Percentiles rank a stretch among this genome's conserved stretches.
These are phyloP conservation scores for Xylariaceae sp. DNA, from an alignment of 2,329 filamentous ascomycete genomes.

Conservation along the genomic window DNA sequence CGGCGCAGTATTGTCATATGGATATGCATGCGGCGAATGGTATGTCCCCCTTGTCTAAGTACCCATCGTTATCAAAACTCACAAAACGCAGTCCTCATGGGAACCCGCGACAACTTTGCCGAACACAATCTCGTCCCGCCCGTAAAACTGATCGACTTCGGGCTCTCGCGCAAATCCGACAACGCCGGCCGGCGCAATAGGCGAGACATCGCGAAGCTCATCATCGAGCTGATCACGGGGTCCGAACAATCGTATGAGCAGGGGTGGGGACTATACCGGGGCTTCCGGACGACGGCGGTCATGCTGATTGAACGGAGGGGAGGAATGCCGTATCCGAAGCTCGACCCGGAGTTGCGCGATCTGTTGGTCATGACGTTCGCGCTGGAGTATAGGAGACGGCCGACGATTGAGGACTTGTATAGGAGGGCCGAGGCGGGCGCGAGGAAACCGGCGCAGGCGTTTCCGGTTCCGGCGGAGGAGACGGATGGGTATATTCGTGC, in stretches of 20 bases:
- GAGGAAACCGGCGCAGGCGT: too few species aligned
- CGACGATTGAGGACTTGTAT: too few species aligned
- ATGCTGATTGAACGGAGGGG: not conserved
- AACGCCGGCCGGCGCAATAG: not conserved
- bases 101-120: not conserved
- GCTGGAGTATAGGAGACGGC: too few species aligned
- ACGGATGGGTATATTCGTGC: not conserved
- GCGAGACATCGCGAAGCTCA: not conserved
- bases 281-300: not conserved
- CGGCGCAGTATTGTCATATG: not conserved
- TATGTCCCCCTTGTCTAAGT: not conserved
- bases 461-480: not conserved
- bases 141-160: conserved; percentile 18
- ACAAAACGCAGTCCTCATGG: conserved; percentile 9
- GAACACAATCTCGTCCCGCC: conserved; percentile 13
- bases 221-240: not conserved
- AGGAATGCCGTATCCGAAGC: not conserved
- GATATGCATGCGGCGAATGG: conserved; percentile 13
- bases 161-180: not conserved
- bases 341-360: not conserved
- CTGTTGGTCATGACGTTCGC: not conserved
- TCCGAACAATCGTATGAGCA: not conserved
- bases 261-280: not conserved
- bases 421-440: too few species aligned
- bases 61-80: not conserved